Evolutionary conservation across 1,284 basidiomycete genomes (phyloP).

Genomic region (Cutaneotrichosporon daszewskae): DNA sequence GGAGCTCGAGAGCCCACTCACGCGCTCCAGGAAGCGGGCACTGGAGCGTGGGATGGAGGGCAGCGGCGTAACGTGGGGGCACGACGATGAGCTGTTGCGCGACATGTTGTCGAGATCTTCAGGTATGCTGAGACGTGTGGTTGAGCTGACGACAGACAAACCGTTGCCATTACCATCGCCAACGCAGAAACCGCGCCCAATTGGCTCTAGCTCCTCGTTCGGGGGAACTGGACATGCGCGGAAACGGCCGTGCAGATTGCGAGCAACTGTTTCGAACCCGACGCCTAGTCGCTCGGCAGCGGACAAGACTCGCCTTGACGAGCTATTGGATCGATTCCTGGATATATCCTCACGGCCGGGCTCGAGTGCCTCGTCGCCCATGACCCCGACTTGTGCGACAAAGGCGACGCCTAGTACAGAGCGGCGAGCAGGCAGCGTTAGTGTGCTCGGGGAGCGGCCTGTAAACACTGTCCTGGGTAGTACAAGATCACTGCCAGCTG

Average conservation of each 20-base stretch:
- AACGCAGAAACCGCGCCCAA: conserved; percentile 8
- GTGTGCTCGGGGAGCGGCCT: too few relatives aligned
- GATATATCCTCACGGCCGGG: conserved; percentile 1
- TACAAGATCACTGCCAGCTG: too few relatives aligned
- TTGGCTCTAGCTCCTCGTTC: conserved; percentile 2
- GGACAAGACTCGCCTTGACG: conserved; percentile 9
- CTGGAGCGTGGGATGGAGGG: conserved; percentile 3
- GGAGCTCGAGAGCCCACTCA: conserved; percentile 15
- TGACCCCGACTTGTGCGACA: too few relatives aligned
- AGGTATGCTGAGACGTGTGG: too few relatives aligned
- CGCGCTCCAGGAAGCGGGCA: conserved; percentile 12
- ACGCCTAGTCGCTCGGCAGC: neutral
- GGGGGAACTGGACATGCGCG: neutral
- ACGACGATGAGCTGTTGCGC: conserved; percentile 10
- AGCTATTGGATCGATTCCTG: conserved; percentile 12
- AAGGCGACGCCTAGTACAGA: too few relatives aligned
- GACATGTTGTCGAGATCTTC: neutral
- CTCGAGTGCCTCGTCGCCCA: neutral
- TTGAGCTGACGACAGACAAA: conserved; percentile 1
- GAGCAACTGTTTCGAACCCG: neutral
- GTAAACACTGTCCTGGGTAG: too few relatives aligned
- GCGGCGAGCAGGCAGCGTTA: too few relatives aligned
- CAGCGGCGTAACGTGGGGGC: conserved; percentile 11
- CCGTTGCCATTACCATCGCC: conserved; percentile 10
- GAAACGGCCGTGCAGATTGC: conserved; percentile 4